Percentiles rank a stretch among this genome's conserved stretches.
These are phyloP conservation scores for Exophiala alcalophila DNA, from an alignment of 2,329 filamentous ascomycete species.

Conservation along the genomic window DNA sequence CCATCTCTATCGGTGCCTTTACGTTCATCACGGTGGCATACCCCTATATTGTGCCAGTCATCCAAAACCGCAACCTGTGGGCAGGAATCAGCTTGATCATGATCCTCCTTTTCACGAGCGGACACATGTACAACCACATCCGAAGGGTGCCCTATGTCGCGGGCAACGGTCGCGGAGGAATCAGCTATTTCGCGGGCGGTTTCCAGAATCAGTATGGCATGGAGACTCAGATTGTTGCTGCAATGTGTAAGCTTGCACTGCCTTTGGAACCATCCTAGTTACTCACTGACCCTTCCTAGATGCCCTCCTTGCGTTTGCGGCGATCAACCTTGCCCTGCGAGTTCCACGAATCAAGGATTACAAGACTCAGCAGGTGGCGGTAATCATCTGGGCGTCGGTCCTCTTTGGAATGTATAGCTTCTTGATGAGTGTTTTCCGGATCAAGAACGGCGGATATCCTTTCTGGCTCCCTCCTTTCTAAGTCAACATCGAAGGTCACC, in stretches of 20 bases:
- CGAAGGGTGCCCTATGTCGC: constrained; percentile 90
- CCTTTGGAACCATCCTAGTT: not conserved
- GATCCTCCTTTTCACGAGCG: constrained; percentile 89
- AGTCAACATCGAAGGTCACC: too few species aligned
- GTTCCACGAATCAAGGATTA: constrained; percentile 81
- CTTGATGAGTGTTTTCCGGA: constrained; percentile 85
- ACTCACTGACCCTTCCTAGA: constrained; percentile 46
- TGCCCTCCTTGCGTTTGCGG: constrained; percentile 79
- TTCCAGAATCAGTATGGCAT: constrained; percentile 93
- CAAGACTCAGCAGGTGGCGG: constrained; percentile 73
- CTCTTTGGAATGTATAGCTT: constrained; percentile 88
- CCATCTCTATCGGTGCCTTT: constrained; percentile 65
- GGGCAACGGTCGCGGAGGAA: constrained; percentile 77
- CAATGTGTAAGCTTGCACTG: constrained; percentile 72
- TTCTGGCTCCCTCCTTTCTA: constrained; percentile 91
- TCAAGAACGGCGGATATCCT: constrained; percentile 93
- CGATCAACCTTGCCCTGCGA: constrained; percentile 87
- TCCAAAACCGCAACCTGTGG: constrained; percentile 93
- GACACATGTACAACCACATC: constrained; percentile 99
- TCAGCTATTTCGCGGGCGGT: constrained; percentile 84
- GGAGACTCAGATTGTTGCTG: constrained; percentile 92
- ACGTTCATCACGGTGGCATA: constrained; percentile 69
- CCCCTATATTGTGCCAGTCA: constrained; percentile 74
- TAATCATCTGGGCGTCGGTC: constrained; percentile 73
- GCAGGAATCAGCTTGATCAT: constrained; percentile 82